Evolutionary conservation across 495 filamentous ascomycete genomes (phyloP).

Genomic region (Trichoderma reesei): DNA sequence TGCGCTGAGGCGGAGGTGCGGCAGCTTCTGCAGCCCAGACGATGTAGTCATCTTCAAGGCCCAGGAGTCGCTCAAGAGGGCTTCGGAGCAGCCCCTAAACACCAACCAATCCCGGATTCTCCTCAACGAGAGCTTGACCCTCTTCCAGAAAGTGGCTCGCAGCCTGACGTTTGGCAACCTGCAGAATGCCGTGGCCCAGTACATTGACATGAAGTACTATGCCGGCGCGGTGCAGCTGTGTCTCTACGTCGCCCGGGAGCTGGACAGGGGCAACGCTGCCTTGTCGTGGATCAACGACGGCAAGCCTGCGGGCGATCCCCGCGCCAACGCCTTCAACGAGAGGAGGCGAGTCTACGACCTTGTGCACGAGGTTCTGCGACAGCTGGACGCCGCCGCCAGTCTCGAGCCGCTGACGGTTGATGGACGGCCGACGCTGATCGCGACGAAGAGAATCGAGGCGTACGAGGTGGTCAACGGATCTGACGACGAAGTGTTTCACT

Average conservation of each 20-base stretch:
- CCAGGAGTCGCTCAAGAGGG: slow-evolving; percentile 83
- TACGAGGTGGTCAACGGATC: slow-evolving; percentile 79
- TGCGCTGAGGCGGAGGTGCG: slow-evolving; percentile 78
- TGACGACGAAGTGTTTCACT: slow-evolving; percentile 84
- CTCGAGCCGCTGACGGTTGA: slow-evolving; percentile 62
- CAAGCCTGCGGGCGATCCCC: slow-evolving; percentile 52
- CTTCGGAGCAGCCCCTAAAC: slow-evolving; percentile 64
- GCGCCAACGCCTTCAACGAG: slow-evolving; percentile 53
- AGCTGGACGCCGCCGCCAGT: slow-evolving; percentile 59
- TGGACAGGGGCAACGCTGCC: slow-evolving; percentile 75
- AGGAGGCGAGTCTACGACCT: slow-evolving; percentile 76
- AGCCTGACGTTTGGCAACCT: slow-evolving; percentile 74
- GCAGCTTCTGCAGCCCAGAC: slow-evolving; percentile 91
- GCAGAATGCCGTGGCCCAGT: slow-evolving; percentile 65
- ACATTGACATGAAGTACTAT: slow-evolving; percentile 73
- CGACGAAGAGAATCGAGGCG: slow-evolving; percentile 73
- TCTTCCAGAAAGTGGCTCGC: slow-evolving; percentile 81
- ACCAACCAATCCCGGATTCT: slow-evolving; percentile 68
- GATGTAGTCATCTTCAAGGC: slow-evolving; percentile 98
- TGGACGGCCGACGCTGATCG: slow-evolving; percentile 62
- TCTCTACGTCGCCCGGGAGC: slow-evolving; percentile 67
- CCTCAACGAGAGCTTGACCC: slow-evolving; percentile 75
- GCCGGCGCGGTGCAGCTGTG: slow-evolving; percentile 89
- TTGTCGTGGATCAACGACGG: slow-evolving; percentile 54
- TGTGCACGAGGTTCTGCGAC: slow-evolving; percentile 63